Base-by-base conservation (phyloP, 2,329 filamentous ascomycete genomes). In the Venturia nashicola region DNA sequence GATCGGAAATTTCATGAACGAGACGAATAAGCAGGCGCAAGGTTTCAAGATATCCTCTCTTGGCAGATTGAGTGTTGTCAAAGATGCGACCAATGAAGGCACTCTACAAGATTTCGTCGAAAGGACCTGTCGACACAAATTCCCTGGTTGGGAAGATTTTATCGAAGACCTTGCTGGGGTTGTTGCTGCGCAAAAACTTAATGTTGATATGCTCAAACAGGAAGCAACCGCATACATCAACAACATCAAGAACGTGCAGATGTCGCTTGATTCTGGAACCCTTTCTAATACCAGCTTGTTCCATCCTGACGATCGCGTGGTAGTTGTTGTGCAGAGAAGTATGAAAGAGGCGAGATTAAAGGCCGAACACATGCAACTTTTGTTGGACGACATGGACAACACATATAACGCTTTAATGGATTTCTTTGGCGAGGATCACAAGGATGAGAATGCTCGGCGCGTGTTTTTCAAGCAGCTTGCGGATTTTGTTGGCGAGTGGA, bases 1-100 rank as follows among this genome's bases (percentile, higher is more conserved):
- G 75, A 96, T 99, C 72, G 94, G 94, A 75, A 99, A 99, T 76
- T 99, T 96, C 82, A 99, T 99, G 94, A 99, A 99, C 80, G 94
- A 97, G 73, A 88, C 92, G 64, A 97, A 97, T 78, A 99, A 99
- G 79, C 94, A 97, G 77, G 94, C 94, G 4, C 90, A 88, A 65
- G 94, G 94, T 67, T 99, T 99, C 86, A 99, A 99, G 79, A 85
- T 99, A 16, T 94, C 91, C 72, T 97, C 94, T 6, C 86, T 99
- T 60, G 90, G 90, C 36, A 86, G 94, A 64, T 80, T 99, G 64
- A 92, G 89, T 66, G 97, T 99, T 92, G 90, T 97, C 72, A 99
- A 99, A 78, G 94, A 99, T 73, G 91, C 96, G 79, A 97, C 97
- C 82, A 99, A 99, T 75, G 89, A 97, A 75, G 93, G 91, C 1